Conservation (phyloP, 176 grass and related monocot genomes). For the Typha latifolia region DNA sequence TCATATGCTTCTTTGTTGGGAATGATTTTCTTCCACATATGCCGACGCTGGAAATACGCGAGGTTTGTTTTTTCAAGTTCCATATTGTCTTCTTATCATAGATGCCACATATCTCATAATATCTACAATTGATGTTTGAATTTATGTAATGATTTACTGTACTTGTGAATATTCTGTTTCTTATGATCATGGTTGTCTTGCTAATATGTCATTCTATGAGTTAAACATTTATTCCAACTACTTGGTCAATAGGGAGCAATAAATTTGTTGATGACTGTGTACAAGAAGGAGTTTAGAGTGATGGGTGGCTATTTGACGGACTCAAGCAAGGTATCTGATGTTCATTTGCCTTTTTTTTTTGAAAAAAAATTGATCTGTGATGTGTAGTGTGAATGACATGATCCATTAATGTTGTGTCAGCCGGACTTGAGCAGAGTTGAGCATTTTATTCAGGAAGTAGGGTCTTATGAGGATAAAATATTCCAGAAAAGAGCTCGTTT, state of each 20-base stretch:
- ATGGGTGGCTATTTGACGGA: slow-evolving; percentile 94
- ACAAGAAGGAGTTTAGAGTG: slow-evolving; percentile 80
- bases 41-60: slow-evolving; percentile 95
- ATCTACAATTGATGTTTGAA: slow-evolving; percentile 10
- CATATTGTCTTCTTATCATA: not conserved
- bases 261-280: slow-evolving; percentile 95
- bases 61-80: slow-evolving; percentile 40
- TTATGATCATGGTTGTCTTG: not conserved
- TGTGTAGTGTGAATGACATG: not conserved
- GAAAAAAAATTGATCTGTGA: not conserved
- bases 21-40: slow-evolving; percentile 99
- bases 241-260: slow-evolving; percentile 72
- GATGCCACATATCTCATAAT: not conserved
- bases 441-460: slow-evolving; percentile 97
- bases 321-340: slow-evolving; percentile 57
- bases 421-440: slow-evolving; percentile 80
- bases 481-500: slow-evolving; percentile 91
- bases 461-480: slow-evolving; percentile 82
- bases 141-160: slow-evolving; percentile 14
- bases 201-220: slow-evolving; percentile 7
- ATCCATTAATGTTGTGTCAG: slow-evolving; percentile 33
- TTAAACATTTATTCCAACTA: slow-evolving; percentile 8
- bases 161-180: slow-evolving; percentile 1
- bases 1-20: slow-evolving; percentile 99
- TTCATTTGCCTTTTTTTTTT: slow-evolving; percentile 14